Base-by-base conservation (phyloP, 2,329 filamentous ascomycete species). In the Hymenoscyphus linearis region DNA sequence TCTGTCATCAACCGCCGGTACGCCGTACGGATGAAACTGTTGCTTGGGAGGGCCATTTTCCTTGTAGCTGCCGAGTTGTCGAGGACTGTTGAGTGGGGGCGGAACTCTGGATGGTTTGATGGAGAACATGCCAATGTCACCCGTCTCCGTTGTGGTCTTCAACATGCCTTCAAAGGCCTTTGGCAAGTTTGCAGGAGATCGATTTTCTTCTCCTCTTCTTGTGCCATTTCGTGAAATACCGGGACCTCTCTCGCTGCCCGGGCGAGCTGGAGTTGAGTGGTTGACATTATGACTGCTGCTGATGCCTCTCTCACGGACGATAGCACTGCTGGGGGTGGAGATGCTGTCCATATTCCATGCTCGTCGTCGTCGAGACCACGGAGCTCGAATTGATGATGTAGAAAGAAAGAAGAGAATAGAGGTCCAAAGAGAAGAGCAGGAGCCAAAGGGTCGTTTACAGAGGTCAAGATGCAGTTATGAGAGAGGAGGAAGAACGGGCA, bases 131-230 rank as follows among this genome's bases (percentile, higher is more conserved):
- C 83, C 84, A 65, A 85, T 84, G 66, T 87, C 83, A n/a, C 85
- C 84, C 9, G 84, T 85, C 69, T 87, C 85, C 0, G 84, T 87
- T 1, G 82, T 86, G 3, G 81, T 87, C 74, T 83, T 87, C 62
- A 87, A 76, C 85, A 87, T 86, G 70, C 83, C 81, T 66, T 85
- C 80, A n/a, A 86, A 74, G 1, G 81, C 81, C 4, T 80, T 82
- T 0, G 83, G 81, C 1, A 71, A 37, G 76, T 81, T 53, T 74
- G 76, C 14, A 80, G 75, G 57, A 80, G 72, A 31, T 71, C 70
- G 34, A 74, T 66, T 67, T 54, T 70, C 67, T 34, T 62, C 58
- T 4, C 34, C 10, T 69, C 60, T 78, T 78, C 60, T 79, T 76
- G 56, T 77, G 76, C 61, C 76, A 66, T 65, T 61, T 12, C 59